Conservation (phyloP, 2,329 filamentous ascomycete species). For the Whalleya microplaca region DNA sequence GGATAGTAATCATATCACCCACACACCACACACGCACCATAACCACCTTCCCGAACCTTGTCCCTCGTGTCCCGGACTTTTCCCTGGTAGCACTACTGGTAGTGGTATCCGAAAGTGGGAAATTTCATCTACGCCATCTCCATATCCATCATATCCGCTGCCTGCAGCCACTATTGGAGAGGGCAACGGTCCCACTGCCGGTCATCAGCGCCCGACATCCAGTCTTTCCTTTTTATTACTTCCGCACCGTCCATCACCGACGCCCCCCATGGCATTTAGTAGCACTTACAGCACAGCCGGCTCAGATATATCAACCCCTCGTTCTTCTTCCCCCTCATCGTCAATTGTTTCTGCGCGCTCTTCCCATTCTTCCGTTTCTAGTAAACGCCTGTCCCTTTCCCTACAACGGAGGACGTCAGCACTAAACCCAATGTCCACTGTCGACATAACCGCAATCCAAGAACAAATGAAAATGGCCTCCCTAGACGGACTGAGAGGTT, state of each 20-base stretch:
- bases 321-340: slow-evolving; percentile 55
- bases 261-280: slow-evolving; percentile 49
- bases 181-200: slow-evolving; percentile 20
- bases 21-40: slow-evolving; percentile 19
- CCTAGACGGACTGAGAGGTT: slow-evolving; percentile 64
- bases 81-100: slow-evolving; percentile 37
- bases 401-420: slow-evolving; percentile 53
- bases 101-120: slow-evolving; percentile 34
- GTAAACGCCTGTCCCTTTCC: slow-evolving; percentile 55
- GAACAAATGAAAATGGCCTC: slow-evolving; percentile 63
- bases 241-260: slow-evolving; percentile 28
- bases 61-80: slow-evolving; percentile 35
- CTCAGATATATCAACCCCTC: slow-evolving; percentile 58
- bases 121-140: slow-evolving; percentile 21
- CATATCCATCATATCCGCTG: slow-evolving; percentile 20
- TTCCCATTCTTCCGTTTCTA: slow-evolving; percentile 55
- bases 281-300: slow-evolving; percentile 51
- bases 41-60: slow-evolving; percentile 33
- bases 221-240: slow-evolving; percentile 26
- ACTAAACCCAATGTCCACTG: slow-evolving; percentile 59
- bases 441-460: slow-evolving; percentile 62
- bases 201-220: slow-evolving; percentile 22
- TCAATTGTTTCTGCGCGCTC: slow-evolving; percentile 52
- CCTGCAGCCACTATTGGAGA: slow-evolving; percentile 22
- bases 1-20: slow-evolving; percentile 26